Base-by-base conservation (phyloP, 192 early-diverging fungal genomes). In the Phycomyces nitens region DNA sequence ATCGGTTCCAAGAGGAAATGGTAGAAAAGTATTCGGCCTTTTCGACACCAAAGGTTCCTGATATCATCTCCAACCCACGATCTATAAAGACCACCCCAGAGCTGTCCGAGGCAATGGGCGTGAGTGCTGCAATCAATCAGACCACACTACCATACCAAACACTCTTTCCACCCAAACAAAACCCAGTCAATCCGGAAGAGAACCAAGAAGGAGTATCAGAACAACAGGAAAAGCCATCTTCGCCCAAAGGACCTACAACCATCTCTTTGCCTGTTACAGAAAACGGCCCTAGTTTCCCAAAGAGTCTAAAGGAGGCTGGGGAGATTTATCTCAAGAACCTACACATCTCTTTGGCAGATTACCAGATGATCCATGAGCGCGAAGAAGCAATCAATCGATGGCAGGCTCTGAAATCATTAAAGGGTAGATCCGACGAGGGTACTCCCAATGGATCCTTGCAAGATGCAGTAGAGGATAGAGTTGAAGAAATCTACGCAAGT, bases 1-100 rank as follows among this genome's bases (percentile, higher is more conserved):
- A 81, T 41, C 65, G 69, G 14, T 85, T 84, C 59, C 76, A 86
- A 50, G 62, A 67, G 5, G 78, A 85, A 39, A 77, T 34, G 7
- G n/a, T 18, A 24, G 62, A 27, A 54, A 53, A 43, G 27, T 68
- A 68, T 38, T 53, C 66, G 0, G 55, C 66, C 18, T 68, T 41
- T 23, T 43, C 5, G 5, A 38, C 50, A 27, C 5, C 18, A 14
- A 11, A 49, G 6, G 10, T 21, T 23, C 58, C 66, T 15, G 22
- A 39, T n/a, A 50, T 15, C 9, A 56, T 57, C 3, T 12, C 39
- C 6, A 62, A 57, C 22, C 44, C 70, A 56, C 21, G 60, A 8
- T 56, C 59, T n/a, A 51, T 72, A 21, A 38, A 60, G 5, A 59
- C 60, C 15, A 51, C 59, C 2, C 18, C 42, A 3, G 26, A 62